Base-by-base conservation (phyloP, 2,329 filamentous ascomycete genomes). In the Cordyceps pruinosa region DNA sequence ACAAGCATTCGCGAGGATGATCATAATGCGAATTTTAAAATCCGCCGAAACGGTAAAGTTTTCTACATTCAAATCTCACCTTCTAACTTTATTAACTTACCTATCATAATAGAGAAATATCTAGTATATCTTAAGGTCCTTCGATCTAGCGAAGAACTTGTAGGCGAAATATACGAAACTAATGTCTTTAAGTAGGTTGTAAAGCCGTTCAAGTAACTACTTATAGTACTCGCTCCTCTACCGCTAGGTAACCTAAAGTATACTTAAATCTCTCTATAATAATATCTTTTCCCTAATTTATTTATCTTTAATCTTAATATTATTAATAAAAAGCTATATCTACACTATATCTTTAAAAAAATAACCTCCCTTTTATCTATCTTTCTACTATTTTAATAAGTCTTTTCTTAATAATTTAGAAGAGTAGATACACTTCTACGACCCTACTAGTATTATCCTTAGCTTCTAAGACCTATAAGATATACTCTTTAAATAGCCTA, bases 371-470 rank as follows among this genome's bases (percentile, higher is more conserved):
- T 25, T 59, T 39, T 15, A 47, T 1, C 60, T 60, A 10, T 64
- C 62, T 7, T 60, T 58, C 19, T 8, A 54, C 39, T 42, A 21
- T 46, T 63, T 63, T 21, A 48, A 62, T 8, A 48, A 64, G 2
- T 46, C 59, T 19, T 59, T 67, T 15, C 56, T 63, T 5, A 55
- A 62, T 19, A 59, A 66, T 15, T 10, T 66, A 12, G 60, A 66
- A 52, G 61, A 53, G 7, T 67, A 60, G 62, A 62, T 64, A 28
- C 12, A 35, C 2, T 62, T 63, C 9, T 67, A 64, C 23, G 56
- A 66, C 53, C 64, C 62, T 0, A 55, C 47, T 2, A 13, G 57
- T 15, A 63, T 66, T 34, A 47, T 58, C 10, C 25, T 64, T 10
- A 59, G 58, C 26, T 64, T 60, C 28, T 5, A 61, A 4, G 9